Evolutionary conservation across 2,329 filamentous ascomycete species (phyloP).

Genomic region (Paraphaeosphaeria sporulosa): DNA sequence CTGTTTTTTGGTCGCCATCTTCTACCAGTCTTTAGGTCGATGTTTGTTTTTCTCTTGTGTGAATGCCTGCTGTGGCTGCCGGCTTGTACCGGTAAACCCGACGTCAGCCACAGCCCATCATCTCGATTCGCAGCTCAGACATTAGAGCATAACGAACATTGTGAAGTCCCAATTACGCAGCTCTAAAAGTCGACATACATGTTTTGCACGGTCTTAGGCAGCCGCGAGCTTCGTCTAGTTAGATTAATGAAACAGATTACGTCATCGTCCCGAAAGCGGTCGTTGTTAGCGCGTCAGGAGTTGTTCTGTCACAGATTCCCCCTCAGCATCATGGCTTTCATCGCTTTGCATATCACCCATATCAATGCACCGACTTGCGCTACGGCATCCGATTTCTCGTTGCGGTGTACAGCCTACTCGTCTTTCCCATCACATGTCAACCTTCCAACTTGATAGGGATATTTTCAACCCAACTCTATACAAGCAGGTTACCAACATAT

Average conservation of each 20-base stretch:
- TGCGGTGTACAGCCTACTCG: not conserved
- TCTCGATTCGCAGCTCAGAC: not conserved
- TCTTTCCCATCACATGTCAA: slow-evolving; percentile 35
- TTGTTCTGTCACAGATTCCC: too few species aligned
- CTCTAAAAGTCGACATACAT: not conserved
- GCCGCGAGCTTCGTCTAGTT: not conserved
- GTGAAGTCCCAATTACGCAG: not conserved
- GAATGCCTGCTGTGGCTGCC: not conserved
- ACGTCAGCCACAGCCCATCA: not conserved
- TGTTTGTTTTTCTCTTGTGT: not conserved
- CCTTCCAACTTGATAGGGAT: slow-evolving; percentile 46
- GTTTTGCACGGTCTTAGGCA: not conserved
- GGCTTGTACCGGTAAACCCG: not conserved
- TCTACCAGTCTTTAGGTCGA: not conserved
- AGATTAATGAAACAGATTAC: not conserved
- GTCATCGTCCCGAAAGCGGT: not conserved
- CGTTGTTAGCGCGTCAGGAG: not conserved
- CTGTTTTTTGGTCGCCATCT: not conserved
- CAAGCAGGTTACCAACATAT: slow-evolving; percentile 44
- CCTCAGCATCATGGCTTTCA: not conserved
- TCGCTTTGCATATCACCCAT: not conserved
- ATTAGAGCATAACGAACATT: not conserved
- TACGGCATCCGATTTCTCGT: not conserved
- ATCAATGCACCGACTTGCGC: not conserved
- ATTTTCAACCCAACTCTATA: slow-evolving; percentile 53